Percentiles rank a stretch among this genome's conserved stretches.
Conservation (phyloP, 2,329 filamentous ascomycete genomes). For the Alternaria infectoria region DNA sequence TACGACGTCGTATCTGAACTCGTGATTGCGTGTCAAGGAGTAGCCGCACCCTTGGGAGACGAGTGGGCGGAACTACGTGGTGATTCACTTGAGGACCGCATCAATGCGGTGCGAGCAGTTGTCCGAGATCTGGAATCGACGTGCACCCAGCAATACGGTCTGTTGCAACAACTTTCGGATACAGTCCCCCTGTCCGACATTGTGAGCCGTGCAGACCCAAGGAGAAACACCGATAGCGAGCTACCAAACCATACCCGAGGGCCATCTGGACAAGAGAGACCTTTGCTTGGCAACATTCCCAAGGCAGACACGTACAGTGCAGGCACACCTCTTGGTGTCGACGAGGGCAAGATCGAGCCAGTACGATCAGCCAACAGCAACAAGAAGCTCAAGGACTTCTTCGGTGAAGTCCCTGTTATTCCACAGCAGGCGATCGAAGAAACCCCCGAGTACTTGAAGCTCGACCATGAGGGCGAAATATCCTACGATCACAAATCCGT, state of each 20-base stretch:
- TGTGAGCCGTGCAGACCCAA: conserved; percentile 38
- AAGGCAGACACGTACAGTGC: conserved; percentile 72
- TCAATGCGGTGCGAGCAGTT: conserved; percentile 79
- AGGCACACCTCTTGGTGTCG: conserved; percentile 48
- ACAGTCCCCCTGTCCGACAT: conserved; percentile 64
- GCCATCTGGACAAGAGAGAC: conserved; percentile 44
- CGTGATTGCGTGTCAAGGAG: conserved; percentile 82
- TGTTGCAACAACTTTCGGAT: conserved; percentile 84
- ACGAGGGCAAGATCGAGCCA: conserved; percentile 44
- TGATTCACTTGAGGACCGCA: conserved; percentile 83
- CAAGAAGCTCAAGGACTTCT: conserved; percentile 59
- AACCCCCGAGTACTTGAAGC: conserved; percentile 79
- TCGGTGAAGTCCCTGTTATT: conserved; percentile 59
- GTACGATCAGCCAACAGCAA: conserved; percentile 49
- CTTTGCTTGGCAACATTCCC: conserved; percentile 60
- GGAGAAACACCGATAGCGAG: conserved; percentile 53
- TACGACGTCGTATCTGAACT: conserved; percentile 95
- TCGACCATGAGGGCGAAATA: conserved; percentile 88
- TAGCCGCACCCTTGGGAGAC: conserved; percentile 89
- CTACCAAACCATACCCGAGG: conserved; percentile 37
- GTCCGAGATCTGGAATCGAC: conserved; percentile 83
- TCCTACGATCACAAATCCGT: conserved; percentile 85
- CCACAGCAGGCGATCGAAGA: conserved; percentile 68
- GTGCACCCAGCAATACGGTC: conserved; percentile 85
- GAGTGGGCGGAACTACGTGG: conserved; percentile 95